Base-by-base conservation (phyloP, 768 basidiomycete species). In the Russula compacta region DNA sequence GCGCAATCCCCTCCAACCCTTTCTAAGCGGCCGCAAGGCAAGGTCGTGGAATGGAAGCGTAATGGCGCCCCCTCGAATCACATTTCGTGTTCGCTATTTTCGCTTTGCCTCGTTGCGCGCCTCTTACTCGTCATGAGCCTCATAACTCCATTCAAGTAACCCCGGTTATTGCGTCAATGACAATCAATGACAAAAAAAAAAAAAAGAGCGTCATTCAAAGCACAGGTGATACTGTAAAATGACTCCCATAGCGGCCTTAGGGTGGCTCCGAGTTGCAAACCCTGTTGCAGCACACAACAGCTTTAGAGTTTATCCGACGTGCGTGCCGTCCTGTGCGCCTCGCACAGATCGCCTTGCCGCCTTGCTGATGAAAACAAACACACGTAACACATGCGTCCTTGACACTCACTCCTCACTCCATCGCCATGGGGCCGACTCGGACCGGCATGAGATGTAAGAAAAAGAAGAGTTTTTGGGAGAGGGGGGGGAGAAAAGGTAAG, bases 1-100 rank as follows among this genome's bases (percentile, higher is more conserved):
- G 56, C 52, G 56, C n/a, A 58, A 29, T 29, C 48, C 29, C 12
- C 38, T 17, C 24, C 43, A 50, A 29, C 32, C 56, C 43, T 33
- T 14, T 14, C 21, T 53, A 63, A 58, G 61, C 57, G 57, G 35
- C 47, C 56, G 52, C 61, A 58, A 63, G 61, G 61, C 46, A 49
- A 38, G 21, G 12, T 58, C 61, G 47, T 63, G 57, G 46, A 43
- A 49, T 53, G 56, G 52, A 53, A 51, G 56, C 46, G 39, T 29
- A 58, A 48, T 49, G 39, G 33, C 44, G 57, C 57, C 29, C 57
- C 29, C 14, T 33, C 24, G 33, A 42, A 35, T 17, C 21, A 9
- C 21, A 9, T 29, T 49, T 58, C 24, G 24, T 29, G 24, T 29
- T 29, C 12, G 11, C 14, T 21, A 53, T 44, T 44, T 42, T 49